Conservation (phyloP, 2,329 filamentous ascomycete species). For the Trichoderma breve region DNA sequence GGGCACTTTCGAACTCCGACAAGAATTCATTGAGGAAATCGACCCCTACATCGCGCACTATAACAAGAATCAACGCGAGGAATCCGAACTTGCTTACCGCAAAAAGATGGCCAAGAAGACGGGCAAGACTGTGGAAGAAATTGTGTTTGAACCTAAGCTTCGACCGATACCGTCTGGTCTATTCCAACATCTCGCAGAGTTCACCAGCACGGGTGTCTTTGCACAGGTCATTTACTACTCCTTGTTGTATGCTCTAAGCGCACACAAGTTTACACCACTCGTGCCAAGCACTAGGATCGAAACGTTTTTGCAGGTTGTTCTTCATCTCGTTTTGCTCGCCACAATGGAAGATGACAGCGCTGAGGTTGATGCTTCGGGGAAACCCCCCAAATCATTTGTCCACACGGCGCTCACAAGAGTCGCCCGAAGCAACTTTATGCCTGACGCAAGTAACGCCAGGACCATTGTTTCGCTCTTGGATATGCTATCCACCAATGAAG, state of each 20-base stretch:
- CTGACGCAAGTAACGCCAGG: slow-evolving; percentile 53
- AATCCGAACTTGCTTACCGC: slow-evolving; percentile 86
- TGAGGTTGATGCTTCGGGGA: slow-evolving; percentile 50
- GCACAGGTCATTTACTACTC: slow-evolving; percentile 87
- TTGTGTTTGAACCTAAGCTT: slow-evolving; percentile 88
- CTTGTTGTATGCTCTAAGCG: slow-evolving; percentile 74
- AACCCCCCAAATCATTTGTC: slow-evolving; percentile 65
- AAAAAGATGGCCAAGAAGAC: slow-evolving; percentile 84
- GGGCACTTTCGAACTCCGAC: slow-evolving; percentile 89
- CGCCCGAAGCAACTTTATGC: slow-evolving; percentile 61
- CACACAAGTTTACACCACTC: slow-evolving; percentile 64
- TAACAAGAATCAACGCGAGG: slow-evolving; percentile 93
- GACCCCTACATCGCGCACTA: slow-evolving; percentile 97
- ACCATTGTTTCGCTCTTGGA: slow-evolving; percentile 65
- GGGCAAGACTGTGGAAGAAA: slow-evolving; percentile 74
- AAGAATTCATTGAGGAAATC: slow-evolving; percentile 79
- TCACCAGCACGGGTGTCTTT: slow-evolving; percentile 83
- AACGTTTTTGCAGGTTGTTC: slow-evolving; percentile 84
- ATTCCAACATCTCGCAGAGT: slow-evolving; percentile 72
- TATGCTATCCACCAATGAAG: slow-evolving; percentile 63
- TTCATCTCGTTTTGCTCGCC: slow-evolving; percentile 84
- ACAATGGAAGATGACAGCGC: slow-evolving; percentile 74
- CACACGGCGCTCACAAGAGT: slow-evolving; percentile 64
- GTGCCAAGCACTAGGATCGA: slow-evolving; percentile 83
- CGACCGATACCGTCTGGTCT: slow-evolving; percentile 72